Evolutionary conservation across 2,329 filamentous ascomycete species (phyloP).

Genomic region (Exophiala sideris): DNA sequence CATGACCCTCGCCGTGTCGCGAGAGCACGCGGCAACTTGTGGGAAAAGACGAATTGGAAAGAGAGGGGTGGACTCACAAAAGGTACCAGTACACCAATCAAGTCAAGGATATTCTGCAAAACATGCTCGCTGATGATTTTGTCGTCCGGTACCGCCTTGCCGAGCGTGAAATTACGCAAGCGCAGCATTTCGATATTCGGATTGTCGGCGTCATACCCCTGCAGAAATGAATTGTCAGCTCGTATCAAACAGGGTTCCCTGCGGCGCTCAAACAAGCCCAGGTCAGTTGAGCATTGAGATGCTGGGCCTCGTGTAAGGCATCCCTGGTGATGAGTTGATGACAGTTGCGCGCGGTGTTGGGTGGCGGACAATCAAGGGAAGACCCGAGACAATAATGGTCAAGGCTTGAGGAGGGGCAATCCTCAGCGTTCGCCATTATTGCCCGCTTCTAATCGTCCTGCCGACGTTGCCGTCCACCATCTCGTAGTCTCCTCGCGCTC

Average conservation of each 20-base stretch:
- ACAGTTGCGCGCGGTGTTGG: slow-evolving; percentile 7
- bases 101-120: slow-evolving; percentile 61
- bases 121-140: slow-evolving; percentile 61
- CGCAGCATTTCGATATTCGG: slow-evolving; percentile 76
- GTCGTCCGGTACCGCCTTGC: slow-evolving; percentile 62
- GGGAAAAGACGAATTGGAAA: slow-evolving; percentile 24
- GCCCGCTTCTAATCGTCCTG: slow-evolving; percentile 1
- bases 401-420: slow-evolving; percentile 13
- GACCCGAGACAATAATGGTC: slow-evolving; percentile 8
- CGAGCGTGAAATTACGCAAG: slow-evolving; percentile 73
- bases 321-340: slow-evolving; percentile 11
- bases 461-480: too few relatives aligned
- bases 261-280: too few relatives aligned
- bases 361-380: slow-evolving; percentile 6
- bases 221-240: slow-evolving; percentile 16
- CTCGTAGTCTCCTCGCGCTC: background rate
- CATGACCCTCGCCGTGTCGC: background rate
- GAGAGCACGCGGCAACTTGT: slow-evolving; percentile 3
- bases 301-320: background rate
- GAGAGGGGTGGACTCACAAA: slow-evolving; percentile 63
- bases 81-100: slow-evolving; percentile 67
- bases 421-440: background rate
- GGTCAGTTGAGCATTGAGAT: background rate
- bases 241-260: background rate
- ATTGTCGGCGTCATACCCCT: slow-evolving; percentile 74